Conservation (phyloP, 805 yeast genomes). For the Hanseniaspora meyeri region DNA sequence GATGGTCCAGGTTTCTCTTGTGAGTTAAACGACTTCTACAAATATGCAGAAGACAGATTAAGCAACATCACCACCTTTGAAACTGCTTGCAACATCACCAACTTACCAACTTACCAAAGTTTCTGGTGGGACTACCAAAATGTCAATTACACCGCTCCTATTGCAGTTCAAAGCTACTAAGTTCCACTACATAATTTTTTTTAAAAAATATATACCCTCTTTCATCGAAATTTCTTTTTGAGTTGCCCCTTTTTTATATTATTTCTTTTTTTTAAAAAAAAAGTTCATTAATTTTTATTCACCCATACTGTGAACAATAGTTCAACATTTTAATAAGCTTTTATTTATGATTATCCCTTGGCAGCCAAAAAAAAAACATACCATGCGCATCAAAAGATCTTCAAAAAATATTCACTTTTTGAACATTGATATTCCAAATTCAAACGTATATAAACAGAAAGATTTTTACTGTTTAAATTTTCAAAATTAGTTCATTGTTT, state of each 20-base stretch:
- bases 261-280: too few species aligned
- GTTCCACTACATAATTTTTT: background rate
- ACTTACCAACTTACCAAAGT: slow-evolving; percentile 17
- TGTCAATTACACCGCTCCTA: slow-evolving; percentile 18
- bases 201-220: too few species aligned
- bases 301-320: too few species aligned
- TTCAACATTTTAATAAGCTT: too few species aligned
- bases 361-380: background rate
- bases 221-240: too few species aligned
- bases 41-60: slow-evolving; percentile 25
- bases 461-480: background rate
- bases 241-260: too few species aligned
- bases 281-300: too few species aligned
- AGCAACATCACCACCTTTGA: slow-evolving; percentile 23
- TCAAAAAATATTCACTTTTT: background rate
- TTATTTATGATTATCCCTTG: too few species aligned
- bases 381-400: background rate
- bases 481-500: too few species aligned
- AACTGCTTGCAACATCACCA: slow-evolving; percentile 24
- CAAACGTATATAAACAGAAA: background rate
- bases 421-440: background rate
- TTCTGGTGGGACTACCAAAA: slow-evolving; percentile 20
- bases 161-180: slow-evolving; percentile 5
- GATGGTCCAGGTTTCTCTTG: slow-evolving; percentile 46
- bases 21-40: slow-evolving; percentile 28